Percentiles rank a stretch among this genome's conserved stretches.
phyloP scores from a whole-genome alignment of 306 rosid species.

The Dicorynia guianensis region DNA sequence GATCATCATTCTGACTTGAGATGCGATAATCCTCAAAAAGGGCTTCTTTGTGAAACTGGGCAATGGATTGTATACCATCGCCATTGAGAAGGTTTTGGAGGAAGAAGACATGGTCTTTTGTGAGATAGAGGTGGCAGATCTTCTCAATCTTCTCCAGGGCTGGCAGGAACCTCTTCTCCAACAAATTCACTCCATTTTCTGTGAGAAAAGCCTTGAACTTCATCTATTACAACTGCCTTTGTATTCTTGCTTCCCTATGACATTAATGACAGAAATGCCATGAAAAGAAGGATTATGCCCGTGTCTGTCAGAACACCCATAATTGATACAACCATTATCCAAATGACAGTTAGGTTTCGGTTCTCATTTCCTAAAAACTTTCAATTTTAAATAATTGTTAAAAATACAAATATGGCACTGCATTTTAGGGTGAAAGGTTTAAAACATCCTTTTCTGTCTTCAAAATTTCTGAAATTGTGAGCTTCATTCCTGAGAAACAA shows the following conservation, averaged over 20 bases:
- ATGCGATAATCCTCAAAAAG: constrained; percentile 83
- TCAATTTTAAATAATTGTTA: too few relatives aligned
- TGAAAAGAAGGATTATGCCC: too few relatives aligned
- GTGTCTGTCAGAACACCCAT: not conserved
- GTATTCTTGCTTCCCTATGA: too few relatives aligned
- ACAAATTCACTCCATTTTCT: constrained; percentile 71
- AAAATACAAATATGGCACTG: too few relatives aligned
- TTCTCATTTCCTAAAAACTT: too few relatives aligned
- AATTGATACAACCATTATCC: not conserved
- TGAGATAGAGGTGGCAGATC: constrained; percentile 74
- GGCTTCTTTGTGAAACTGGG: constrained; percentile 79
- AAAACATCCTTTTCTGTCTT: too few relatives aligned
- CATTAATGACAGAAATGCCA: too few relatives aligned
- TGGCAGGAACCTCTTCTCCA: constrained; percentile 84
- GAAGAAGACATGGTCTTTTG: constrained; percentile 77
- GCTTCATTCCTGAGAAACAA: too few relatives aligned
- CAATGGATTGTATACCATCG: constrained; percentile 83
- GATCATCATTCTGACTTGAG: constrained; percentile 85
- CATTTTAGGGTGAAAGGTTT: too few relatives aligned
- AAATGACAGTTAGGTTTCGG: too few relatives aligned
- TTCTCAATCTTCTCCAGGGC: constrained; percentile 84
- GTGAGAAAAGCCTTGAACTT: constrained; percentile 90
- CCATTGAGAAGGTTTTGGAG: constrained; percentile 94
- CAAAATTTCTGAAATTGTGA: too few relatives aligned
- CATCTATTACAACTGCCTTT: constrained; percentile 45